A percentile compares a stretch with the other conserved stretches of the same genome.
Evolutionary conservation across 371 early-diverging fungal species (phyloP).

Genomic region (Lichtheimia ramosa): DNA sequence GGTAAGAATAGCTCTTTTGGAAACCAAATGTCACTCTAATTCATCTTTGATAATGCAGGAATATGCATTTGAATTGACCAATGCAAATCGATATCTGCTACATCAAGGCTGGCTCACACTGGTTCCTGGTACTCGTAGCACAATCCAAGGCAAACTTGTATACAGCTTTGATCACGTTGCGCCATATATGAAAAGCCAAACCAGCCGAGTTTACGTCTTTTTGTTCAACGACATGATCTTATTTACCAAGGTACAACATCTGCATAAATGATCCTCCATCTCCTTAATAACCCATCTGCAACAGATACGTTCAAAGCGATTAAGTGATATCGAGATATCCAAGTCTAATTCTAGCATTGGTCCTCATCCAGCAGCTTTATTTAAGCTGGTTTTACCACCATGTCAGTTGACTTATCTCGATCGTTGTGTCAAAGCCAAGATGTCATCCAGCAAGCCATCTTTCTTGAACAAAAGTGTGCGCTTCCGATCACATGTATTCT

Average conservation of each 20-base stretch:
- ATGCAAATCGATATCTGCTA: conserved; percentile 25
- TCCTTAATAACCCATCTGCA: background rate
- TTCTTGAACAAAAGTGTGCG: conserved; percentile 2
- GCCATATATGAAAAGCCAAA: conserved; percentile 16
- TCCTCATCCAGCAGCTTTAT: conserved; percentile 20
- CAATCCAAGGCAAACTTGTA: conserved; percentile 3
- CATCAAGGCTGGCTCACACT: conserved; percentile 34
- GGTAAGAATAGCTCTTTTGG: conserved; percentile 8
- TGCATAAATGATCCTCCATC: too few species aligned
- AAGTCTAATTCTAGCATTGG: conserved; percentile 15
- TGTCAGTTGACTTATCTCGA: conserved; percentile 26
- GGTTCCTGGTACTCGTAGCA: conserved; percentile 12
- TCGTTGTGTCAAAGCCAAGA: conserved; percentile 11
- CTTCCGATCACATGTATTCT: background rate
- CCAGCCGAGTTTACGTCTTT: conserved; percentile 33
- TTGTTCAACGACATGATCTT: conserved; percentile 42
- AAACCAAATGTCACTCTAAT: background rate
- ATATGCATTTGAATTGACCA: conserved; percentile 1
- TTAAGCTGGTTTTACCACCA: conserved; percentile 23
- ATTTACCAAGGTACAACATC: conserved; percentile 27
- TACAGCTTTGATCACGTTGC: background rate
- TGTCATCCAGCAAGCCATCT: background rate
- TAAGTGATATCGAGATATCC: background rate
- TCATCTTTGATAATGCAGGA: background rate
- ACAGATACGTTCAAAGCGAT: conserved; percentile 1